A percentile compares a stretch with the other conserved stretches of the same genome.
Evolutionary conservation across 164 flowering plant genomes (phyloP).

Genomic region (Saururus chinensis): DNA sequence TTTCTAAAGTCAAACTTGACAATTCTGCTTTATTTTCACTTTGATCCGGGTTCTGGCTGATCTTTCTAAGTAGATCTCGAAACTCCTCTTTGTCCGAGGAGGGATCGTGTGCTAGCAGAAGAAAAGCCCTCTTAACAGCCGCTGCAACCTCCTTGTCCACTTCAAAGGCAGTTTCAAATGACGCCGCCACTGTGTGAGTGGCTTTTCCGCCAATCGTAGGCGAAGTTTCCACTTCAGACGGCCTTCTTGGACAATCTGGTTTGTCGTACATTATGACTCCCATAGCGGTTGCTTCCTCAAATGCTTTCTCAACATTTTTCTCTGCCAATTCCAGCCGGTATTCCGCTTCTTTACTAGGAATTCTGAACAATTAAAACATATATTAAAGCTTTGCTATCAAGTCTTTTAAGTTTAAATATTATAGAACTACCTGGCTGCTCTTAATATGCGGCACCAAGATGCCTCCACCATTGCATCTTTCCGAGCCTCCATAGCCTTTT

Average conservation of each 20-base stretch:
- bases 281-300: slow-evolving; percentile 63
- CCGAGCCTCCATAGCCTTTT: slow-evolving; percentile 77
- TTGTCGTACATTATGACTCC: slow-evolving; percentile 81
- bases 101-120: slow-evolving; percentile 51
- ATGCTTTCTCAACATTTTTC: slow-evolving; percentile 56
- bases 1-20: slow-evolving; percentile 34
- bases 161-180: slow-evolving; percentile 89
- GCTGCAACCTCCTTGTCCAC: slow-evolving; percentile 89
- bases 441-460: slow-evolving; percentile 89
- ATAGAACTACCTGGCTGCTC: slow-evolving; percentile 64
- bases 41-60: slow-evolving; percentile 64
- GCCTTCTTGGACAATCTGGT: slow-evolving; percentile 44
- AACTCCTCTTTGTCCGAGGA: slow-evolving; percentile 47
- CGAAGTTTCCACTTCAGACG: slow-evolving; percentile 47
- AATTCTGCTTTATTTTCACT: slow-evolving; percentile 28
- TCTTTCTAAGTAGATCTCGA: slow-evolving; percentile 46
- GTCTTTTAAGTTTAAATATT: neutral
- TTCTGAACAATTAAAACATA: slow-evolving; percentile 32
- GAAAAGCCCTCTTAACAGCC: slow-evolving; percentile 72
- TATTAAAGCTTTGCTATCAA: neutral
- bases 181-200: slow-evolving; percentile 61
- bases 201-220: slow-evolving; percentile 39
- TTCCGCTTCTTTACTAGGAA: slow-evolving; percentile 75
- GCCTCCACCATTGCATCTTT: slow-evolving; percentile 97
- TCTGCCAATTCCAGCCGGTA: slow-evolving; percentile 47